Evolutionary conservation across 768 basidiomycete species (phyloP).

Genomic region (Epithele typhae): DNA sequence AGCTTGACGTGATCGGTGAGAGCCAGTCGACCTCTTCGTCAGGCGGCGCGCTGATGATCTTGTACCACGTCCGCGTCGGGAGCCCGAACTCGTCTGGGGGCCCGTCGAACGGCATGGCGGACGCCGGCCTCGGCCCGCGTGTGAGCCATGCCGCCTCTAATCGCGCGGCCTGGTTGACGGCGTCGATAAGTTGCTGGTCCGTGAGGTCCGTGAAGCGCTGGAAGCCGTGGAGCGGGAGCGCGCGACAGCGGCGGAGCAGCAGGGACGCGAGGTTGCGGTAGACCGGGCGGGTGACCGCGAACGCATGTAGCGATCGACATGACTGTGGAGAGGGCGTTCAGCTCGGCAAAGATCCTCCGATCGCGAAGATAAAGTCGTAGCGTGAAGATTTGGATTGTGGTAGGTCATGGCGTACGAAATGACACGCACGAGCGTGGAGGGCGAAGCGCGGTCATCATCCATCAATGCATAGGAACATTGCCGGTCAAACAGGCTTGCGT

Average conservation of each 20-base stretch:
- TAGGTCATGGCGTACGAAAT: too few relatives aligned
- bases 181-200: conserved; percentile 54
- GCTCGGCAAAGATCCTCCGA: too few relatives aligned
- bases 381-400: too few relatives aligned
- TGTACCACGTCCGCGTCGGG: conserved; percentile 47
- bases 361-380: too few relatives aligned
- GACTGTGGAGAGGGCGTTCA: conserved; percentile 39
- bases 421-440: too few relatives aligned
- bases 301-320: conserved; percentile 55
- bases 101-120: conserved; percentile 25
- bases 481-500: too few relatives aligned
- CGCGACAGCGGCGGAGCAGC: conserved; percentile 61
- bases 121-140: conserved; percentile 51
- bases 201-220: conserved; percentile 63
- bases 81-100: conserved; percentile 12
- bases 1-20: conserved; percentile 70
- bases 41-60: conserved; percentile 61
- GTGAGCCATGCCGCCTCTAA: conserved; percentile 61
- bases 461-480: too few relatives aligned
- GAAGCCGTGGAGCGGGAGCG: conserved; percentile 66
- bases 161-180: conserved; percentile 58
- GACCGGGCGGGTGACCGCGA: conserved; percentile 61
- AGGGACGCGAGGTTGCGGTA: conserved; percentile 61
- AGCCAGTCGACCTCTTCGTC: conserved; percentile 73
- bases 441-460: too few relatives aligned